phyloP scores from a whole-genome alignment of 306 rosid species.

The Rubus parviflorus region DNA sequence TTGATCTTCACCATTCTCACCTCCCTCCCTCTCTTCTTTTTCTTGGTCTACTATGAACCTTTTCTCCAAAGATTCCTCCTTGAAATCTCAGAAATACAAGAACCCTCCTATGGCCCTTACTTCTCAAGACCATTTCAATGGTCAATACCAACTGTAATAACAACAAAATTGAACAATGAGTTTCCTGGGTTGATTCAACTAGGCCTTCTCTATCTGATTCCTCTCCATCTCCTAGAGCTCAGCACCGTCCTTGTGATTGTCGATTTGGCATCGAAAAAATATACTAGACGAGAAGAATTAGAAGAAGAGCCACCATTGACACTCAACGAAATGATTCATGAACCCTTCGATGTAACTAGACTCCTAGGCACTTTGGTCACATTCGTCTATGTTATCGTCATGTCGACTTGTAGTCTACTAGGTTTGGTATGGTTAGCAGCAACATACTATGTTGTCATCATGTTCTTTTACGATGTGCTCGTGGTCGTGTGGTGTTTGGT shows the following conservation, averaged over 20 bases:
- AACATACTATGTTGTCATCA: not conserved
- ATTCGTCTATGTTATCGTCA: not conserved
- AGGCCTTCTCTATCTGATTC: slow-evolving; percentile 11
- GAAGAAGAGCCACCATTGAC: slow-evolving; percentile 8
- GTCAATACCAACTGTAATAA: not conserved
- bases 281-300: not conserved
- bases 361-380: slow-evolving; percentile 16
- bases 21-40: slow-evolving; percentile 45
- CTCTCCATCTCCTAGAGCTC: slow-evolving; percentile 19
- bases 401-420: slow-evolving; percentile 5
- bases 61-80: slow-evolving; percentile 29
- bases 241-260: not conserved
- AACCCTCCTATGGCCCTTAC: slow-evolving; percentile 6
- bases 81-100: slow-evolving; percentile 14
- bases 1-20: slow-evolving; percentile 42
- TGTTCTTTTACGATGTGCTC: not conserved
- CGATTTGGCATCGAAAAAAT: slow-evolving; percentile 11
- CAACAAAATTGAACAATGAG: not conserved
- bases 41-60: slow-evolving; percentile 44
- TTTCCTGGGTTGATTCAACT: not conserved
- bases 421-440: slow-evolving; percentile 1
- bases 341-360: slow-evolving; percentile 1
- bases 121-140: not conserved
- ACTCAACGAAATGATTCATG: slow-evolving; percentile 10
- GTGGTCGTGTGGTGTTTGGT: slow-evolving; percentile 14